Evolutionary conservation across 1,139 yeast genomes (phyloP).

Genomic region (Nakaseomyces glabratus): DNA sequence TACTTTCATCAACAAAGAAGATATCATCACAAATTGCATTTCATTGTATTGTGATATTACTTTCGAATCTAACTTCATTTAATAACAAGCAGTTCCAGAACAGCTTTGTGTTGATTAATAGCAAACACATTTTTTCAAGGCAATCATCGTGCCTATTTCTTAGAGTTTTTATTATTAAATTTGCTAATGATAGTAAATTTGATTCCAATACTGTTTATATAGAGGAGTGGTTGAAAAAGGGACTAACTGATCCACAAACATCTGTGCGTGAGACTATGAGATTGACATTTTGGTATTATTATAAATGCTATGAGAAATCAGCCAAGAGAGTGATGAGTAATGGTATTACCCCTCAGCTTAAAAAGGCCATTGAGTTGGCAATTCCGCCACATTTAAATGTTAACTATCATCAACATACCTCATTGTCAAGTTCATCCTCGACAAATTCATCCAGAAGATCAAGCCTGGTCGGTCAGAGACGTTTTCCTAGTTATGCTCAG

Average conservation of each 20-base stretch:
- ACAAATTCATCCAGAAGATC: constrained; percentile 12
- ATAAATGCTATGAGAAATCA: constrained; percentile 40
- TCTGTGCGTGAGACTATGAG: constrained; percentile 71
- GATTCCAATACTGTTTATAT: constrained; percentile 38
- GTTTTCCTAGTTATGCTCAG: constrained; percentile 29
- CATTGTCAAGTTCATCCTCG: constrained; percentile 9
- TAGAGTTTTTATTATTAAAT: constrained; percentile 48
- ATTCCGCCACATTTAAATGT: constrained; percentile 36
- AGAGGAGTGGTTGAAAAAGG: constrained; percentile 46
- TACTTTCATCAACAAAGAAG: constrained; percentile 69
- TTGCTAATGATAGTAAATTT: constrained; percentile 33
- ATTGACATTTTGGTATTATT: constrained; percentile 62
- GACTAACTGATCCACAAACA: constrained; percentile 74
- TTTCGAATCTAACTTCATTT: constrained; percentile 44
- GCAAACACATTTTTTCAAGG: constrained; percentile 64
- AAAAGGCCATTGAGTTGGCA: constrained; percentile 47
- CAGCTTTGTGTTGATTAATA: constrained; percentile 47
- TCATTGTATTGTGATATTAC: constrained; percentile 48
- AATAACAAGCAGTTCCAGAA: constrained; percentile 45
- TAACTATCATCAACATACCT: constrained; percentile 15
- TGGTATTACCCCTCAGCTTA: constrained; percentile 35
- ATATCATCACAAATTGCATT: constrained; percentile 72
- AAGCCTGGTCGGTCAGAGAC: constrained; percentile 14
- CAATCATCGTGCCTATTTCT: constrained; percentile 65
- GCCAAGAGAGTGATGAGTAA: constrained; percentile 37